Evolutionary conservation across 2,329 filamentous ascomycete species (phyloP).

Genomic region (Fusarium cicatricum): DNA sequence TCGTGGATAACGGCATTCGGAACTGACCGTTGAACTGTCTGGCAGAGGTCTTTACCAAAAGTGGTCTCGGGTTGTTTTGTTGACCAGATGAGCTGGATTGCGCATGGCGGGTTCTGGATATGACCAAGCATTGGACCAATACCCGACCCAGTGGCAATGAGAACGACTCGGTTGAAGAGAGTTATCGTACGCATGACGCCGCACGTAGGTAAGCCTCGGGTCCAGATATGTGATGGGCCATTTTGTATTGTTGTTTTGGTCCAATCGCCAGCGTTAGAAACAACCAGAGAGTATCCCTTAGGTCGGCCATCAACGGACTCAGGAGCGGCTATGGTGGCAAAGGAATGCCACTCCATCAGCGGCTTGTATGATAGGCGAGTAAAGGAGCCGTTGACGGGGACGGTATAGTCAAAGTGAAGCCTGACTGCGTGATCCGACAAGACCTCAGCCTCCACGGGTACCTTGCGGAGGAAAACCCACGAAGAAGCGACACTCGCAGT

Average conservation of each 20-base stretch:
- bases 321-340: conserved; percentile 74
- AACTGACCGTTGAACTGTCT: conserved; percentile 65
- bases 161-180: conserved; percentile 70
- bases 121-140: conserved; percentile 73
- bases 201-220: conserved; percentile 70
- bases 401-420: conserved; percentile 72
- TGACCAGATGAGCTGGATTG: conserved; percentile 73
- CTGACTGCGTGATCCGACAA: conserved; percentile 79
- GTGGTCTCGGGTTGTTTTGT: conserved; percentile 68
- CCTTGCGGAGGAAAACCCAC: conserved; percentile 75
- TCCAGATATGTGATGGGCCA: conserved; percentile 70
- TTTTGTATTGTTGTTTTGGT: conserved; percentile 70
- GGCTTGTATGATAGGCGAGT: conserved; percentile 68
- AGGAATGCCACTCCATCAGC: conserved; percentile 76
- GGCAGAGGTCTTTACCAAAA: conserved; percentile 66
- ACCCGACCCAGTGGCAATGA: conserved; percentile 77
- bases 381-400: conserved; percentile 58
- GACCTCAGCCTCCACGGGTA: conserved; percentile 70
- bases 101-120: conserved; percentile 59
- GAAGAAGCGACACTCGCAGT: conserved; percentile 73
- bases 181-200: conserved; percentile 73
- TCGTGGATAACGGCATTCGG: conserved; percentile 72
- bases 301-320: conserved; percentile 38
- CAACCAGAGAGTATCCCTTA: conserved; percentile 69
- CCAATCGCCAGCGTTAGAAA: conserved; percentile 81